A percentile compares a stretch with the other conserved stretches of the same genome.
These are phyloP conservation scores for Powellomyces hirtus DNA, from an alignment of 192 early-diverging fungal species.

Conservation along the genomic window DNA sequence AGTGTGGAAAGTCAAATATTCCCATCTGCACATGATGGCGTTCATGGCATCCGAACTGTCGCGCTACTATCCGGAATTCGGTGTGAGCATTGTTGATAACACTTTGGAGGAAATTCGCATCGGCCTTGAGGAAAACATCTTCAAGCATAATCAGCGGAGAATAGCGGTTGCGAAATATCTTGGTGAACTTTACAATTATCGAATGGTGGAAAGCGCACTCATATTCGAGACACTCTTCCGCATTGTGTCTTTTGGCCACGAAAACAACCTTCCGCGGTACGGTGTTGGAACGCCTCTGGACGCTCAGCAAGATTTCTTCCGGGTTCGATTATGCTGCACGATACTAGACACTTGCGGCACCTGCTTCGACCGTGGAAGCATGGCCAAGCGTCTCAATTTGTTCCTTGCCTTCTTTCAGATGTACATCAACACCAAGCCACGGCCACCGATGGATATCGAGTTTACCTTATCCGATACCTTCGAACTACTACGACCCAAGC, in stretches of 20 bases:
- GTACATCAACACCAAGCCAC: constrained; percentile 83
- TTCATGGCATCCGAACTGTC: constrained; percentile 75
- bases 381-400: constrained; percentile 65
- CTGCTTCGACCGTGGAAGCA: constrained; percentile 69
- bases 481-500: constrained; percentile 64
- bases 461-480: constrained; percentile 80
- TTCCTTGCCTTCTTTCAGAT: constrained; percentile 86
- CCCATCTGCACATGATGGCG: constrained; percentile 80
- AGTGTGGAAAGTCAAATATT: constrained; percentile 90
- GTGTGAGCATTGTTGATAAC: constrained; percentile 80
- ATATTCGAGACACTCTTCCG: constrained; percentile 87
- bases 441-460: constrained; percentile 82
- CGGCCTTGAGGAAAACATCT: constrained; percentile 90
- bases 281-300: constrained; percentile 66
- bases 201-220: constrained; percentile 73
- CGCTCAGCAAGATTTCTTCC: constrained; percentile 85
- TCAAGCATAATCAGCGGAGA: constrained; percentile 88
- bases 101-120: constrained; percentile 82
- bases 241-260: constrained; percentile 81
- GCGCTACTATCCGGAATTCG: constrained; percentile 83
- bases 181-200: constrained; percentile 88
- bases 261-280: constrained; percentile 51
- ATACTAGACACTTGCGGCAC: constrained; percentile 85
- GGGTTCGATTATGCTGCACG: constrained; percentile 81
- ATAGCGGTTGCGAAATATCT: constrained; percentile 79